Base-by-base conservation (phyloP, 2,329 filamentous ascomycete genomes). In the Hirsutella rhossiliensis region DNA sequence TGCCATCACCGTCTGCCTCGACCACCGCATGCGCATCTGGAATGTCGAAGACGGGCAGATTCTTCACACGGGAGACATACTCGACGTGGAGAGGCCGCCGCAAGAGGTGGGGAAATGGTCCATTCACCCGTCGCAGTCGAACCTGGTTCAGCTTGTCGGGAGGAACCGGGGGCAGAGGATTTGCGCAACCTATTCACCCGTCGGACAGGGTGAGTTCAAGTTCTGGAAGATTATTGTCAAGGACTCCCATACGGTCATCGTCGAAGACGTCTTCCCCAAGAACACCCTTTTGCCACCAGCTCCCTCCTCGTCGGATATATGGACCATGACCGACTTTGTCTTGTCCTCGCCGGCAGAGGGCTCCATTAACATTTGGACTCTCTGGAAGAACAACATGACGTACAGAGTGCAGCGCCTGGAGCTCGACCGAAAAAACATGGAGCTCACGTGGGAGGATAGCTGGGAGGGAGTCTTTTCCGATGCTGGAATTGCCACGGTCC, bases 1-100 rank as follows among this genome's bases (percentile, higher is more conserved):
- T 51, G 68, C 76, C 2, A 86, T 95, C 54, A 89, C 89, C 0
- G 78, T 95, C 41, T 92, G 85, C 50, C 69, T 98, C 47, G 89
- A 98, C 54, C 89, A 98, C 59, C 82, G 80, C 11, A 67, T 98
- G 58, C 82, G 88, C 55, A 80, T 92, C 34, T 97, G 92, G 90
- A 92, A 94, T 56, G 71, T 90, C 29, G 70, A 77, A n/a, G 85
- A 78, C 34, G 89, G 89, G 40, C 84, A 82, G 57, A 76, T 94
- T 44, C 76, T 86, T 5, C 78, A 80, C 45, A 81, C 82, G 6
- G 80, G 79, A 52, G 90, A 98, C 61, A 71, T 98, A 29, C 63
- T 97, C 15, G 79, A 83, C 52, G 73, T 80, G 18, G 68, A 75
- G 29, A 64, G 77, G 43, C 76, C 83, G 42, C 72, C 80, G 1